A percentile compares a stretch with the other conserved stretches of the same genome.
These are phyloP conservation scores for Lipomyces chichibuensis DNA, from an alignment of 805 yeast genomes.

Conservation along the genomic window DNA sequence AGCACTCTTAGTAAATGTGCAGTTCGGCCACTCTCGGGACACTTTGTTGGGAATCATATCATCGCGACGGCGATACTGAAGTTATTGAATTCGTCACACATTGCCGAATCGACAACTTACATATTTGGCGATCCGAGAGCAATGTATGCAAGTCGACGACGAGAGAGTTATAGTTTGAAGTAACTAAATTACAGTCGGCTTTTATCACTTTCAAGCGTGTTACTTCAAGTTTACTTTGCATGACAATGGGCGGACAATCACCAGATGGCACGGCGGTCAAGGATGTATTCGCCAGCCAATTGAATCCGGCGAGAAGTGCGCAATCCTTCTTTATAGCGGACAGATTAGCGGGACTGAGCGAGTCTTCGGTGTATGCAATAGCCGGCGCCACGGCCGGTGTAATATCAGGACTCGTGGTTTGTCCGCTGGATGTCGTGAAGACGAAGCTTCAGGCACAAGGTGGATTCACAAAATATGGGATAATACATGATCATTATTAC, in stretches of 20 bases:
- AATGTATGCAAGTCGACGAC: background rate
- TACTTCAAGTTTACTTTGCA: background rate
- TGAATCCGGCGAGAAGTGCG: conserved; percentile 2
- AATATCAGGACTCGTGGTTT: conserved; percentile 82
- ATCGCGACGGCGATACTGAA: background rate
- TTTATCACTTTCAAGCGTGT: background rate
- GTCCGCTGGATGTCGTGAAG: conserved; percentile 95
- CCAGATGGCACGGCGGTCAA: conserved; percentile 1
- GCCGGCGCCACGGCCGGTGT: conserved; percentile 96
- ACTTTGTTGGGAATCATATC: background rate
- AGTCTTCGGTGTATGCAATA: conserved; percentile 54
- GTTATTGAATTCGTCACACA: background rate
- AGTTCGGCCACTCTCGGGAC: background rate
- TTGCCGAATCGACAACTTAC: background rate
- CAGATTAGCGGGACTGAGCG: conserved; percentile 5
- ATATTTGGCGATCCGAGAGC: background rate
- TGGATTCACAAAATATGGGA: conserved; percentile 41
- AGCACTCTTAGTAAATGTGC: no score
- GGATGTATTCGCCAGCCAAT: background rate
- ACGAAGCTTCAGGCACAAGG: conserved; percentile 95
- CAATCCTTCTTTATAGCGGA: conserved; percentile 4
- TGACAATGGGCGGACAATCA: background rate
- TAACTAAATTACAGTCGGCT: background rate
- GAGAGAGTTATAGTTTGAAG: background rate
- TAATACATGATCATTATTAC: conserved; percentile 23